Evolutionary conservation across 2,329 filamentous ascomycete genomes (phyloP), one percentile per base, ranked within the genome.

Genomic region (Thielaviopsis euricoi): DNA sequence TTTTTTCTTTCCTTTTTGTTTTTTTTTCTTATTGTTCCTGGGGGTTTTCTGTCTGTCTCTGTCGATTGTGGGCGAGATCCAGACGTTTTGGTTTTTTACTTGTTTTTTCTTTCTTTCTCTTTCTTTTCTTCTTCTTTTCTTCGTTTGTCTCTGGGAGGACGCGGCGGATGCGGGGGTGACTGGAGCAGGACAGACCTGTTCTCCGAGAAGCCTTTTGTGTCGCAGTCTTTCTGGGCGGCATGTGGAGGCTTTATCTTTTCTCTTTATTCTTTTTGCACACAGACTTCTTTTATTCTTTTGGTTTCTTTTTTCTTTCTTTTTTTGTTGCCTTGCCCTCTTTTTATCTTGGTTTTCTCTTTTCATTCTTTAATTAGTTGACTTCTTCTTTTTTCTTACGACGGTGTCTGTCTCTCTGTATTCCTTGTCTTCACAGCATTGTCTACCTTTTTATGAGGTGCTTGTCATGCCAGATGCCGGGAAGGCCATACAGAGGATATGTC

Each of bases 341-440:
- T 48, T 21, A 19, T 48, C 6, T 57, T 55, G 49, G 43, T 12
- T 54, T 33, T 6, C 43, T 52, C 49, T 51, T 54, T 33, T 53
- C 33, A 56, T 49, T 53, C 25, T 40, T 29, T 19, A 48, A 46
- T 43, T 6, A 25, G 22, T 25, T 61, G 25, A 26, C 57, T 33
- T 52, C 21, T 53, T 26, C 52, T 59, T 53, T 33, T 58, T 25
- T 22, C 25, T 56, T 56, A 13, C 19, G 33, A 26, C 17, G 52
- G 26, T 54, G 21, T 52, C 55, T 55, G 33, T 23, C 22, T n/a
- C 13, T 29, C 25, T 60, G 56, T 53, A 15, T 53, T 19, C 6
- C 19, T 21, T 12, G 5, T 46, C 37, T 52, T 29, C 37, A 25
- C 55, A 10, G 22, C 4, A 15, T 52, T 29, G 15, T 43, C 25